phyloP scores from a whole-genome alignment of 192 early-diverging fungal species.

The Dimargaris cristalligena region DNA sequence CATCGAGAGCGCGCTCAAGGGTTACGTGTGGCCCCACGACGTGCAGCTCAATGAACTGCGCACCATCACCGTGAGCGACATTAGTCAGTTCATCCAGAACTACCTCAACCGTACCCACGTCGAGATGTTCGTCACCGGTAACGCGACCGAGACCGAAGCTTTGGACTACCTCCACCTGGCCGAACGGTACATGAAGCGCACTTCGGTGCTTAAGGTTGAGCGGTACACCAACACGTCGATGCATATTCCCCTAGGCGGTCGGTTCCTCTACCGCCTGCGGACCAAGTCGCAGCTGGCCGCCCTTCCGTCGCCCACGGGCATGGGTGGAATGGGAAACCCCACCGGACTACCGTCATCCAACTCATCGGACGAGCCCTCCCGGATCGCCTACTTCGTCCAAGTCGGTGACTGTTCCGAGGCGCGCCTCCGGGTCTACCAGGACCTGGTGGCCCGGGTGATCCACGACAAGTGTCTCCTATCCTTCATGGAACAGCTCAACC shows the following conservation, averaged over 20 bases:
- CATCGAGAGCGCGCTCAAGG: neutral
- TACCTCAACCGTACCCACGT: neutral
- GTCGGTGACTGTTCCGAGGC: slow-evolving; percentile 1
- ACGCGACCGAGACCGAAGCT: neutral
- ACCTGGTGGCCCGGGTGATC: neutral
- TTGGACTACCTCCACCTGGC: neutral
- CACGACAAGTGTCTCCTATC: slow-evolving; percentile 4
- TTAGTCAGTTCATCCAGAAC: slow-evolving; percentile 1
- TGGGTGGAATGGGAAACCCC: neutral
- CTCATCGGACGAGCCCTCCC: too few relatives aligned
- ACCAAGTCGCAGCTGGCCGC: neutral
- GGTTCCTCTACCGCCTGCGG: neutral
- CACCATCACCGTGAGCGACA: slow-evolving; percentile 8
- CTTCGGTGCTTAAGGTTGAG: neutral
- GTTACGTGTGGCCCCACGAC: slow-evolving; percentile 7
- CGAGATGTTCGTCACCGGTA: slow-evolving; percentile 6
- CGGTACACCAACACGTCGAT: neutral
- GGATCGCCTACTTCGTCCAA: slow-evolving; percentile 9
- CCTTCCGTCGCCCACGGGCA: too few relatives aligned
- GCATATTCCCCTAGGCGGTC: slow-evolving; percentile 1
- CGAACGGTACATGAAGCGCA: neutral
- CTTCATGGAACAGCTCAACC: neutral
- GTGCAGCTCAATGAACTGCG: neutral
- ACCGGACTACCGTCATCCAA: too few relatives aligned
- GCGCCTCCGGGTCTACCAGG: slow-evolving; percentile 7